A percentile compares a stretch with the other conserved stretches of the same genome.
These are phyloP conservation scores for Hypoxylon sp. DNA, from an alignment of 2,329 filamentous ascomycete species.

Conservation along the genomic window DNA sequence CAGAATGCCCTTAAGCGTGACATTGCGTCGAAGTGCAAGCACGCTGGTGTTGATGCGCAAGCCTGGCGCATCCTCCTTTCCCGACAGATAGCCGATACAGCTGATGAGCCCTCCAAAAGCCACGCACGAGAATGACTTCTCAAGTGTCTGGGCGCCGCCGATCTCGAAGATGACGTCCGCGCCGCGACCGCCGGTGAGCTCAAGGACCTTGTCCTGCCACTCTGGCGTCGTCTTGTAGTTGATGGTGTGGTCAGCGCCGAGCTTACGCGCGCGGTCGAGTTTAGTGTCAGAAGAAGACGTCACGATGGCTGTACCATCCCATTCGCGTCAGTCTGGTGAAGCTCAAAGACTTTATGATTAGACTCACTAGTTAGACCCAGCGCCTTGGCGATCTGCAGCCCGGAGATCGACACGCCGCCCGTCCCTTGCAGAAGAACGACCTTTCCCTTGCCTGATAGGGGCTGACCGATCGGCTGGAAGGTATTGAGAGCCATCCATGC, in stretches of 20 bases:
- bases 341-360: neutral
- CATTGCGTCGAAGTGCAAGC: conserved; percentile 56
- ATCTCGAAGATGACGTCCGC: conserved; percentile 60
- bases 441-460: conserved; percentile 60
- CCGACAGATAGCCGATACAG: conserved; percentile 59
- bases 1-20: conserved; percentile 64
- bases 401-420: conserved; percentile 66
- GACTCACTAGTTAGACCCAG: conserved; percentile 63
- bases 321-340: neutral
- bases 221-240: conserved; percentile 64
- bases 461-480: conserved; percentile 67
- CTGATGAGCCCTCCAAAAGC: conserved; percentile 62
- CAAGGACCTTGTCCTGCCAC: conserved; percentile 62
- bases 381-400: conserved; percentile 68
- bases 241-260: conserved; percentile 62
- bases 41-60: conserved; percentile 71
- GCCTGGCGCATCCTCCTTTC: conserved; percentile 60
- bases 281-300: conserved; percentile 68
- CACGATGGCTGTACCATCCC: conserved; percentile 57
- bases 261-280: conserved; percentile 56
- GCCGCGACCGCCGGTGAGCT: conserved; percentile 61
- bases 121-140: conserved; percentile 62
- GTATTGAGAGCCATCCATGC: conserved; percentile 77
- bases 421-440: conserved; percentile 69
- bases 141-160: conserved; percentile 59